phyloP scores from a whole-genome alignment of 2,329 filamentous ascomycete species.

The Hypoxylon rubiginosum region DNA sequence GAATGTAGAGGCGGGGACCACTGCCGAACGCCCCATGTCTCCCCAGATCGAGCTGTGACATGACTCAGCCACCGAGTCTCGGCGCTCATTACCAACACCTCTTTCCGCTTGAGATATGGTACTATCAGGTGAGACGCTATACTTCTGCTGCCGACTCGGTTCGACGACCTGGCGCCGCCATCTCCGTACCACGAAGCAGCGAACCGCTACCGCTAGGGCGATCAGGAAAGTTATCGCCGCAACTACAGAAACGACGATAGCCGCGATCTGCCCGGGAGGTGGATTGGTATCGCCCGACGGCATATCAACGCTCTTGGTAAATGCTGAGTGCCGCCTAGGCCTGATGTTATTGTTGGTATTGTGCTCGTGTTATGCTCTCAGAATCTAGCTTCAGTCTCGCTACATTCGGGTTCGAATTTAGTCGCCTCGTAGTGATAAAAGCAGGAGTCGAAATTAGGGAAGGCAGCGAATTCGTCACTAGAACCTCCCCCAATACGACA shows the following conservation, averaged over 20 bases:
- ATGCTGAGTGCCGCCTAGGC: not conserved
- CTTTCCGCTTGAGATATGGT: conserved; percentile 5
- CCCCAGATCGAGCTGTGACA: conserved; percentile 37
- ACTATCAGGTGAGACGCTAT: conserved; percentile 5
- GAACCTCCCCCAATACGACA: not conserved
- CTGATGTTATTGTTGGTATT: not conserved
- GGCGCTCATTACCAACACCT: conserved; percentile 8
- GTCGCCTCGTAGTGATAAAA: not conserved
- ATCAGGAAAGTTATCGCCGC: conserved; percentile 30
- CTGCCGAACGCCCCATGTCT: conserved; percentile 24
- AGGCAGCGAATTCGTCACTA: not conserved
- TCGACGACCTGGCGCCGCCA: conserved; percentile 18
- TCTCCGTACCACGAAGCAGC: conserved; percentile 27
- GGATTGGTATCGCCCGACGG: conserved; percentile 4
- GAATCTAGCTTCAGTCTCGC: not conserved
- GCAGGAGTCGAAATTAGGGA: not conserved
- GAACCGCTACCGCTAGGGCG: conserved; percentile 22
- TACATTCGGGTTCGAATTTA: not conserved
- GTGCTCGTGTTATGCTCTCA: not conserved
- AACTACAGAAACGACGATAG: conserved; percentile 35
- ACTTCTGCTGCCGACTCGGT: conserved; percentile 20
- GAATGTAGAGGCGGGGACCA: conserved; percentile 23
- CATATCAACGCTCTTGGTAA: not conserved
- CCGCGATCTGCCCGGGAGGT: conserved; percentile 22
- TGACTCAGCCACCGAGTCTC: conserved; percentile 27